Percentiles rank a stretch among this genome's conserved stretches.
These are phyloP conservation scores for Thuja plicata DNA, from an alignment of 83 land plant species.

Conservation along the genomic window DNA sequence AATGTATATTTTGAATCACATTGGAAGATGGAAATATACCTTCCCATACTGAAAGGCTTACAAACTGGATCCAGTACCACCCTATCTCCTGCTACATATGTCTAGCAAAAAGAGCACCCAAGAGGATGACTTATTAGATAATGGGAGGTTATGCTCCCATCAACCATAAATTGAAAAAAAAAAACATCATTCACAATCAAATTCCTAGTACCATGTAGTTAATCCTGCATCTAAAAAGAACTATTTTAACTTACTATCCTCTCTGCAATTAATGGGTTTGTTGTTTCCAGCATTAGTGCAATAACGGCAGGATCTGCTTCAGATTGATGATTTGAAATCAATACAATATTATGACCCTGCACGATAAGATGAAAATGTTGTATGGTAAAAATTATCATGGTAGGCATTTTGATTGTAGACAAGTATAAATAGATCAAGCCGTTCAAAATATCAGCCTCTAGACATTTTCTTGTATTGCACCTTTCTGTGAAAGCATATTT, in stretches of 20 bases:
- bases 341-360: constrained; percentile 90
- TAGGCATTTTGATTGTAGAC: not conserved
- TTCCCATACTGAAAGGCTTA: constrained; percentile 99
- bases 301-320: constrained; percentile 99
- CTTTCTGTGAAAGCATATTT: not conserved
- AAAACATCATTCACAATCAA: not conserved
- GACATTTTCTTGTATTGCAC: constrained; percentile 7
- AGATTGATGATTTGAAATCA: constrained; percentile 93
- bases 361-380: constrained; percentile 2
- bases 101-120: constrained; percentile 44
- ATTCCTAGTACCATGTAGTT: not conserved
- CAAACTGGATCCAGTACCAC: constrained; percentile 95
- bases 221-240: not conserved
- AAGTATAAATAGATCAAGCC: not conserved
- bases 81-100: constrained; percentile 91
- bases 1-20: not conserved
- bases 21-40: constrained; percentile 46
- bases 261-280: constrained; percentile 75
- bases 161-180: not conserved
- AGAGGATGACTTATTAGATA: constrained; percentile 3
- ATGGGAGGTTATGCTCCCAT: not conserved
- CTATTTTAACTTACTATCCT: constrained; percentile 49
- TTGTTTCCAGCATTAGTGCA: constrained; percentile 76
- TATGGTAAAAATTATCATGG: not conserved
- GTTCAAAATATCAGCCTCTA: not conserved